Evolutionary conservation across 2,329 filamentous ascomycete genomes (phyloP).

Genomic region (Sarocladium strictum): DNA sequence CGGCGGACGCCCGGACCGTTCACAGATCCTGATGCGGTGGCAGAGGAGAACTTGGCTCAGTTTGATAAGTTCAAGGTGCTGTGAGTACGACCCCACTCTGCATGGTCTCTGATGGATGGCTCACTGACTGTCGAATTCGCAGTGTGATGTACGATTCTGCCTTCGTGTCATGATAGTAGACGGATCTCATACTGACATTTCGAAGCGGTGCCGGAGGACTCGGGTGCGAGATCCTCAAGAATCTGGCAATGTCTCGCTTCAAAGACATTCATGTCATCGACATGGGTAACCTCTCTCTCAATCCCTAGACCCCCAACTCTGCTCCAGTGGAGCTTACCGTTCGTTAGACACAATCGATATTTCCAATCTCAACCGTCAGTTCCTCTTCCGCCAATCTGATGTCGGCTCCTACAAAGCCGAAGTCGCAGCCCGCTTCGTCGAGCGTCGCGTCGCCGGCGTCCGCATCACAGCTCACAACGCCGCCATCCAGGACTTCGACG

Average conservation of each 20-base stretch:
- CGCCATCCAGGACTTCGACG: slow-evolving; percentile 94
- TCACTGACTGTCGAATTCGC: background rate
- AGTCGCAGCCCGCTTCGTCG: slow-evolving; percentile 85
- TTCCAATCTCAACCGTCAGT: slow-evolving; percentile 95
- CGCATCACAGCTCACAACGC: slow-evolving; percentile 91
- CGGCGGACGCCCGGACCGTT: slow-evolving; percentile 74
- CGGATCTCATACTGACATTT: background rate
- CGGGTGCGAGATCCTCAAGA: slow-evolving; percentile 95
- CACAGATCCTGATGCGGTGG: slow-evolving; percentile 57
- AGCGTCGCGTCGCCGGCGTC: slow-evolving; percentile 82
- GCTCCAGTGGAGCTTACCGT: slow-evolving; percentile 8
- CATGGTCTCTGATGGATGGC: background rate
- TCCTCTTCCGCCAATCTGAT: slow-evolving; percentile 86
- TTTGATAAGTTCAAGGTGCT: slow-evolving; percentile 71
- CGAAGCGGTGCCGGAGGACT: slow-evolving; percentile 83
- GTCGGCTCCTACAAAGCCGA: slow-evolving; percentile 93
- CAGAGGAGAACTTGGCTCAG: slow-evolving; percentile 45
- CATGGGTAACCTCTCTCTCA: slow-evolving; percentile 59
- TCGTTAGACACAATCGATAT: slow-evolving; percentile 88
- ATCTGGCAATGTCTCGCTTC: slow-evolving; percentile 91
- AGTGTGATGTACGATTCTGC: slow-evolving; percentile 12
- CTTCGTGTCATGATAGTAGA: background rate
- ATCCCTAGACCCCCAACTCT: background rate
- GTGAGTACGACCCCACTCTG: slow-evolving; percentile 36
- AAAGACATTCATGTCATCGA: slow-evolving; percentile 98